phyloP scores from a whole-genome alignment of 768 basidiomycete genomes.

The Paxillus ammoniavirescens region DNA sequence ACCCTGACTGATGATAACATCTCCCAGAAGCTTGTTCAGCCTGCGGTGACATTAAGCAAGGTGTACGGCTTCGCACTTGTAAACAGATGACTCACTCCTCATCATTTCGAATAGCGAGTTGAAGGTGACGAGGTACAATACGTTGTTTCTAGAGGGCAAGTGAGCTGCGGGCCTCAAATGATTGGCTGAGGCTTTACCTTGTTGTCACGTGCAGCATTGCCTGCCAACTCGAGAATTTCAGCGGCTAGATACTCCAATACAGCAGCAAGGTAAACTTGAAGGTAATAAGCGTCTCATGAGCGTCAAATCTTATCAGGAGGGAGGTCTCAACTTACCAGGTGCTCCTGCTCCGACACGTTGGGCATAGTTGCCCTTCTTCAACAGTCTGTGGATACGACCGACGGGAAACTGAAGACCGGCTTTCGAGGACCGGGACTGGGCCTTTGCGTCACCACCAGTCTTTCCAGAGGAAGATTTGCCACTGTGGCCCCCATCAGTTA shows the following conservation, averaged over 20 bases:
- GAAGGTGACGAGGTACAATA: constrained; percentile 77
- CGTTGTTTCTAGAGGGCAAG: constrained; percentile 50
- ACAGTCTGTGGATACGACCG: constrained; percentile 75
- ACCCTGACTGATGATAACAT: constrained; percentile 73
- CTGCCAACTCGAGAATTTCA: constrained; percentile 84
- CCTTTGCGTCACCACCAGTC: constrained; percentile 52
- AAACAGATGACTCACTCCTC: constrained; percentile 51
- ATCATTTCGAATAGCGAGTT: constrained; percentile 75
- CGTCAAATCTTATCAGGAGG: background rate
- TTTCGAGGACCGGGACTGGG: constrained; percentile 65
- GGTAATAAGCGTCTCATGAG: constrained; percentile 6
- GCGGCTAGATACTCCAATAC: constrained; percentile 87
- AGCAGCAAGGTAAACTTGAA: constrained; percentile 74
- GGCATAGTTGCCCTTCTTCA: constrained; percentile 74
- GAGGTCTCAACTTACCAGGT: constrained; percentile 44
- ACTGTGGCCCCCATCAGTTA: constrained; percentile 21
- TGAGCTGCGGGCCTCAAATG: background rate
- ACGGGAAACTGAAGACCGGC: constrained; percentile 76
- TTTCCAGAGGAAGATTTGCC: constrained; percentile 48
- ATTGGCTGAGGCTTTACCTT: constrained; percentile 33
- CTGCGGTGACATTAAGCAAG: constrained; percentile 24
- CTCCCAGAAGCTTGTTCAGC: constrained; percentile 54
- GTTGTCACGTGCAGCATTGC: constrained; percentile 75
- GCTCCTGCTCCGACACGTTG: constrained; percentile 70
- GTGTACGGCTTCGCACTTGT: background rate